These are phyloP conservation scores for Lactuca sativa DNA, from an alignment of 129 eudicot species.

Conservation along the genomic window DNA sequence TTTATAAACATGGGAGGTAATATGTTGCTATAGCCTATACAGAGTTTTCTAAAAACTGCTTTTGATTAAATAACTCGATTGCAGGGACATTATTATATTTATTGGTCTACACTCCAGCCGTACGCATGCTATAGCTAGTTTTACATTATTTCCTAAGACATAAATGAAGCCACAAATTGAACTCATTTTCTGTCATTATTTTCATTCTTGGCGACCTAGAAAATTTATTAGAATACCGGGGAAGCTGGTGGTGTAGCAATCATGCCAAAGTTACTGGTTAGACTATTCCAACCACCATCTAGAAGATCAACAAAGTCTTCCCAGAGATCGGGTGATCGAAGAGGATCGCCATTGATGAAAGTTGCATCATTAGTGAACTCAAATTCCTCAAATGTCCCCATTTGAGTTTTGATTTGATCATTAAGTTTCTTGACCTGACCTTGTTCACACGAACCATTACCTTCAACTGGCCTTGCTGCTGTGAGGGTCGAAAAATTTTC, in stretches of 20 bases:
- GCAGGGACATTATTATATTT: background rate
- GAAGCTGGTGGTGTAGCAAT: slow-evolving; percentile 38
- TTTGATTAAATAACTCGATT: background rate
- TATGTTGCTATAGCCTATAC: too few species aligned
- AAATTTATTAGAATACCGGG: slow-evolving; percentile 33
- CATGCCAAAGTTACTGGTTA: slow-evolving; percentile 29
- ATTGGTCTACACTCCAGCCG: slow-evolving; percentile 8
- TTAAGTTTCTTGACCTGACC: slow-evolving; percentile 18
- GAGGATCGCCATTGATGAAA: slow-evolving; percentile 23
- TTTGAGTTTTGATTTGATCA: slow-evolving; percentile 16
- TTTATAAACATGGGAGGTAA: too few species aligned
- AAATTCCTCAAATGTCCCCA: slow-evolving; percentile 23
- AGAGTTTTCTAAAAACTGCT: background rate
- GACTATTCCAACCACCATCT: slow-evolving; percentile 40
- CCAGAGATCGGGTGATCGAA: slow-evolving; percentile 43
- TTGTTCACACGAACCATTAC: slow-evolving; percentile 27
- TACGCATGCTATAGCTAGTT: background rate
- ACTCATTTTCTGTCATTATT: slow-evolving; percentile 14
- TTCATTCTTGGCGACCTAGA: slow-evolving; percentile 5
- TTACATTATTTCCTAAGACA: slow-evolving; percentile 16
- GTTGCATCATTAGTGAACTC: slow-evolving; percentile 18
- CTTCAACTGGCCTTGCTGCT: slow-evolving; percentile 2
- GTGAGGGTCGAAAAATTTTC: slow-evolving; percentile 4
- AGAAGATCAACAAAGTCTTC: slow-evolving; percentile 42
- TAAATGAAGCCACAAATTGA: slow-evolving; percentile 20